Base-by-base conservation (phyloP, 768 basidiomycete genomes). In the Grammothele lineata region DNA sequence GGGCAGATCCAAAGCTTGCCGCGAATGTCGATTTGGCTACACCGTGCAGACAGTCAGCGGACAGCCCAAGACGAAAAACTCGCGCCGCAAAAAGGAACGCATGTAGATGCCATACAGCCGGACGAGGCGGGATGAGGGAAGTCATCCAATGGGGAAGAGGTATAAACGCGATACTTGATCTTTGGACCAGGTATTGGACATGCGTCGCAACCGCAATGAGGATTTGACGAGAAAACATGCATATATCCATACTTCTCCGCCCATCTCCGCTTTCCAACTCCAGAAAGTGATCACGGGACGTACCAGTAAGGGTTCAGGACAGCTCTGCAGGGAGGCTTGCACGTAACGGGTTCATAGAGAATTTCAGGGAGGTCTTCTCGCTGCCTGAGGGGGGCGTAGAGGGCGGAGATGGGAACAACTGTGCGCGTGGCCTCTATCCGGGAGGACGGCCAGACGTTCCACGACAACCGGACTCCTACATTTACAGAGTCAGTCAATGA, bases 1-100 rank as follows among this genome's bases (percentile, higher is more conserved):
- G 96, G 96, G 62, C 96, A 99, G 56, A 98, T 99, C 96, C 96
- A 99, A 43, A 99, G 81, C 69, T 98, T 98, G 58, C 89, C 95
- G 60, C 96, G 83, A 54, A 97, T 92, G 70, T 98, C 96, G 61
- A 99, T 94, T 75, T 97, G 95, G 66, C 96, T 98, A 63, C 19
- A 61, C n/a, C n/a, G n/a, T n/a, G n/a, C n/a, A n/a, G n/a, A n/a
- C n/a, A n/a, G n/a, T n/a, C n/a, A n/a, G n/a, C n/a, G n/a, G n/a
- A n/a, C n/a, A n/a, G n/a, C n/a, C n/a, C n/a, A n/a, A n/a, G n/a
- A n/a, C n/a, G n/a, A n/a, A n/a, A n/a, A n/a, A n/a, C n/a, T n/a
- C n/a, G n/a, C n/a, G n/a, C n/a, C n/a, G n/a, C n/a, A n/a, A n/a
- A n/a, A n/a, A n/a, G n/a, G n/a, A n/a, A n/a, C n/a, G n/a, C n/a